Conservation (phyloP, 23 red algal genomes). For the Cyanidiococcus yangmingshanensis region DNA sequence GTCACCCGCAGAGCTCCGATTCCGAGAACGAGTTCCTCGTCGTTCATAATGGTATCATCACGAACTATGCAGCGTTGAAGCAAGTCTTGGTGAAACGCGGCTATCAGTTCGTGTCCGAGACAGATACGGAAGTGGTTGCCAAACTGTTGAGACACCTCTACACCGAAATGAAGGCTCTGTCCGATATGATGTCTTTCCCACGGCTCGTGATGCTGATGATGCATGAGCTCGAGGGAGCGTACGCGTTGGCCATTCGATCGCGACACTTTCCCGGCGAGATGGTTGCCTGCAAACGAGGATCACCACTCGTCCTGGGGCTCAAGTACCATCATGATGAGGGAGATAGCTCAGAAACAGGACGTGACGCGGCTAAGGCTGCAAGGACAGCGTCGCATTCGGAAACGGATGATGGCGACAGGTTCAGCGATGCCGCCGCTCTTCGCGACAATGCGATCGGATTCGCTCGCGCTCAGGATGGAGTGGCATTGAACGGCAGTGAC, state of each 20-base stretch:
- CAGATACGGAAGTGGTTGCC: constrained; percentile 91
- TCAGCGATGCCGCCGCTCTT: neutral
- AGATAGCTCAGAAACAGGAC: neutral
- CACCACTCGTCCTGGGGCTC: constrained; percentile 82
- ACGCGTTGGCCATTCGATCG: constrained; percentile 61
- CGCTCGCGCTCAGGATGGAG: constrained; percentile 2
- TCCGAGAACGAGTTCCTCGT: constrained; percentile 73
- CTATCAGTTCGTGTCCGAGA: constrained; percentile 62
- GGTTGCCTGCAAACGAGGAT: constrained; percentile 85
- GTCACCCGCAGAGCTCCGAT: constrained; percentile 73
- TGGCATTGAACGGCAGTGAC: neutral
- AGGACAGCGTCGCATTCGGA: neutral
- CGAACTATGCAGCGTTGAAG: constrained; percentile 71
- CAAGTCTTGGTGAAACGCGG: constrained; percentile 48
- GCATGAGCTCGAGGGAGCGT: constrained; percentile 84
- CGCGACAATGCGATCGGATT: neutral
- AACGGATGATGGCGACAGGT: neutral
- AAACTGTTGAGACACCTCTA: constrained; percentile 77
- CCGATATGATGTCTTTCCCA: constrained; percentile 46
- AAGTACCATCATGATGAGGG: constrained; percentile 14
- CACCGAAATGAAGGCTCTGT: constrained; percentile 37
- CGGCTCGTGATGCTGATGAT: constrained; percentile 88
- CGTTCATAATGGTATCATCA: constrained; percentile 98
- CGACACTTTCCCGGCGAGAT: constrained; percentile 66
- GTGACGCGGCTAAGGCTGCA: neutral